phyloP scores from a whole-genome alignment of 306 rosid species.

The Gillenia trifoliata region DNA sequence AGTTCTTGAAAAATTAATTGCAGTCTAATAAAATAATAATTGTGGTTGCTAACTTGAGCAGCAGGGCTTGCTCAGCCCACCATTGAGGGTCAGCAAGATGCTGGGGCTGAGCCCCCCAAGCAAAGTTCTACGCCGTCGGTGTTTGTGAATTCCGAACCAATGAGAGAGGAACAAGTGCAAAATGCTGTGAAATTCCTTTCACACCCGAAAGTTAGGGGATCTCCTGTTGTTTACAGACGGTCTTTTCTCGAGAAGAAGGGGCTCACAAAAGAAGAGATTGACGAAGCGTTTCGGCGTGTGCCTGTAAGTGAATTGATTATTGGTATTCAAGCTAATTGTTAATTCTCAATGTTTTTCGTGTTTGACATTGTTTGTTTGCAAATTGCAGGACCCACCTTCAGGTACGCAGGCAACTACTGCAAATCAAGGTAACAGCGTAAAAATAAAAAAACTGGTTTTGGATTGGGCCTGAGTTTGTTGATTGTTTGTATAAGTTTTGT shows the following conservation, averaged over 20 bases:
- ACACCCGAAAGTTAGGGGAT: slow-evolving; percentile 87
- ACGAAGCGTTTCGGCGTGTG: slow-evolving; percentile 87
- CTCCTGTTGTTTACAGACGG: slow-evolving; percentile 78
- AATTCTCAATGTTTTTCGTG: slow-evolving; percentile 4
- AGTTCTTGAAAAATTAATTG: not conserved
- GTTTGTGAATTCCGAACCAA: slow-evolving; percentile 76
- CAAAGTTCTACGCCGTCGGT: slow-evolving; percentile 52
- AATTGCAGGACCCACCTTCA: slow-evolving; percentile 67
- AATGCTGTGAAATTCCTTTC: slow-evolving; percentile 90
- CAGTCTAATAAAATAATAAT: not conserved
- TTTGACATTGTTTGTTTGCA: slow-evolving; percentile 9
- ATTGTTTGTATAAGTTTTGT: slow-evolving; percentile 10
- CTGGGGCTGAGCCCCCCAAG: slow-evolving; percentile 46
- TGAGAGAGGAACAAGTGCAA: slow-evolving; percentile 92
- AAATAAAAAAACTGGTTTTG: slow-evolving; percentile 8
- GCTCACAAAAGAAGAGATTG: slow-evolving; percentile 96
- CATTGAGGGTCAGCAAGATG: slow-evolving; percentile 43
- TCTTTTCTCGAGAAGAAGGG: slow-evolving; percentile 94
- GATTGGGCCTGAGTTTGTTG: slow-evolving; percentile 15
- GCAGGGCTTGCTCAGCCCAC: slow-evolving; percentile 38
- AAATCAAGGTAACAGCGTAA: slow-evolving; percentile 54
- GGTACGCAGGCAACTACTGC: slow-evolving; percentile 50
- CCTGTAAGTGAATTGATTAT: slow-evolving; percentile 53
- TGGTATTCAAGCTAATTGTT: not conserved
- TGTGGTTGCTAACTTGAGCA: slow-evolving; percentile 13